Conservation (phyloP, 2,329 filamentous ascomycete genomes). For the Curvularia lunata region DNA sequence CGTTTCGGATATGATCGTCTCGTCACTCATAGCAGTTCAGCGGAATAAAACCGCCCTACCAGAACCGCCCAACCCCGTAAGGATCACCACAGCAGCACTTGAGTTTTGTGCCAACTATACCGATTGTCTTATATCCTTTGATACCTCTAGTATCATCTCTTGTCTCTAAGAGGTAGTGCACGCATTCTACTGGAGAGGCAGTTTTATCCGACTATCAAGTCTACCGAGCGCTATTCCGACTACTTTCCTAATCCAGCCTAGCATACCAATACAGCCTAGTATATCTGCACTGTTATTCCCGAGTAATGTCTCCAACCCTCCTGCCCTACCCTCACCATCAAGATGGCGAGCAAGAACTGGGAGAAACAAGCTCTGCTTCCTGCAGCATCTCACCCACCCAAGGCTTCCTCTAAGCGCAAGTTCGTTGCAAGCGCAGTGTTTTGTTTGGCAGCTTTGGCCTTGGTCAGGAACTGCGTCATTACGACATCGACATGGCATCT, state of each 20-base stretch:
- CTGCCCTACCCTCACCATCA: slow-evolving; percentile 8
- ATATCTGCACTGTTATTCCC: slow-evolving; percentile 11
- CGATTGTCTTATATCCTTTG: too few relatives aligned
- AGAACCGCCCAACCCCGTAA: too few relatives aligned
- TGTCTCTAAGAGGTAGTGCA: too few relatives aligned
- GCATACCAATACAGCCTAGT: slow-evolving; percentile 4
- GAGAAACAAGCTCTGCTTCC: slow-evolving; percentile 11
- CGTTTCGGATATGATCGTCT: not conserved
- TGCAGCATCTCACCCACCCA: not conserved
- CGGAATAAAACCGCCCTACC: too few relatives aligned
- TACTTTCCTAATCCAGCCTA: slow-evolving; percentile 13
- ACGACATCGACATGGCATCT: slow-evolving; percentile 26
- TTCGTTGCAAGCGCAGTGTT: slow-evolving; percentile 10
- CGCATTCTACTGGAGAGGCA: too few relatives aligned
- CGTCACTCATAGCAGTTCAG: too few relatives aligned
- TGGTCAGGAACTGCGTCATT: slow-evolving; percentile 14
- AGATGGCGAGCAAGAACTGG: slow-evolving; percentile 23
- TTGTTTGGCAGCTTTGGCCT: slow-evolving; percentile 7
- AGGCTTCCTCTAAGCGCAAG: slow-evolving; percentile 3
- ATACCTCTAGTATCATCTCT: too few relatives aligned
- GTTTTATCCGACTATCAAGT: too few relatives aligned
- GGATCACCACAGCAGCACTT: too few relatives aligned
- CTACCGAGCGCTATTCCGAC: not conserved
- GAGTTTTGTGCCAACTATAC: too few relatives aligned
- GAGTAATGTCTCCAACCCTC: slow-evolving; percentile 1